Evolutionary conservation across 116 monocot species (phyloP), one percentile per base, ranked within the genome.

Genomic region (Phalaenopsis hybrid): DNA sequence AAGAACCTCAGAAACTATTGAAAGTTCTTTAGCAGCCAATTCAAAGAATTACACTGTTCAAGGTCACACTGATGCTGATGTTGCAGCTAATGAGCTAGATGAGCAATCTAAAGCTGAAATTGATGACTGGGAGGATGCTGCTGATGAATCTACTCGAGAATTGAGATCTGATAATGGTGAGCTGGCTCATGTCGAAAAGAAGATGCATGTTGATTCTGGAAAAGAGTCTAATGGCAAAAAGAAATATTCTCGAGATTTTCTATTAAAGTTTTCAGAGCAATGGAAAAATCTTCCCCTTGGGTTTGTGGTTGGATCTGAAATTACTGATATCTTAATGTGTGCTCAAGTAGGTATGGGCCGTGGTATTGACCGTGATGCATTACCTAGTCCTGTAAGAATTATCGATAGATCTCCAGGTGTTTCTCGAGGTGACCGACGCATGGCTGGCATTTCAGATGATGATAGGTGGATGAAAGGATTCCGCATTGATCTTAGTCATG

Each of bases 111-210:
- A 90, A 86, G 68, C 25, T 55, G 96, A 94, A 78, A 18, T 91
- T 6, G 94, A 96, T 83, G 96, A 96, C 67, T 96, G 96, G 94
- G 95, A 98, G 81, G 93, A 94, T 89, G 93, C 93, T 67, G 94
- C 88, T 49, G 93, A 94, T 61, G 81, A 85, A 13, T 87, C 92
- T 74, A 84, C 87, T 57, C 93, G 87, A 74, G 93, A 90, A 41
- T 74, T 93, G 79, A 83, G 23, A 57, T 81, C 84, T 49, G 89
- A 90, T 16, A 81, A 75, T 84, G 80, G 68, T 16, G 37, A 81
- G 8, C 73, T 58, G 9, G 79, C 6, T 68, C 31, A 63, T 83
- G 79, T 20, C 74, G 63, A 45, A 50, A 80, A 78, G 61, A 82
- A 77, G 10, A 75, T 82, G 5, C 68, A 77, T 68, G 63, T 78